A percentile compares a stretch with the other conserved stretches of the same genome.
phyloP scores from a whole-genome alignment of 2,329 filamentous ascomycete genomes.

The Aspergillus pseudotamarii region DNA sequence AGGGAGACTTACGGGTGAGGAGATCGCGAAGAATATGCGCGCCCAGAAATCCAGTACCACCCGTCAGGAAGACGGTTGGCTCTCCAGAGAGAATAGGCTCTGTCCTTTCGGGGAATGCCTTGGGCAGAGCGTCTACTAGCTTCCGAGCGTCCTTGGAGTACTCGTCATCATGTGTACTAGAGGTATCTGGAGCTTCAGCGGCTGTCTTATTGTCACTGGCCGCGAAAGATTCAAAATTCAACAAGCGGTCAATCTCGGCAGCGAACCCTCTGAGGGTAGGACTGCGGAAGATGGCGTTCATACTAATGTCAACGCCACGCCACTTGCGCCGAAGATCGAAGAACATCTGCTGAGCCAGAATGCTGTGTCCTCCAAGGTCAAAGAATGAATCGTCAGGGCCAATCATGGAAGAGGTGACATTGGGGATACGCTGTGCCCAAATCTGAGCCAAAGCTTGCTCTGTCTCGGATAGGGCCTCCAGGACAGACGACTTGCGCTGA shows the following conservation, averaged over 20 bases:
- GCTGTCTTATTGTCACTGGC: constrained; percentile 45
- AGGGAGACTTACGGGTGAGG: constrained; percentile 60
- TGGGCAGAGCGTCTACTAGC: constrained; percentile 53
- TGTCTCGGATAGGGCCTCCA: constrained; percentile 55
- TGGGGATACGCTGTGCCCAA: constrained; percentile 72
- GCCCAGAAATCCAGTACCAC: constrained; percentile 87
- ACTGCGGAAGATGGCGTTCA: constrained; percentile 70
- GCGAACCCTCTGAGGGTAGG: constrained; percentile 64
- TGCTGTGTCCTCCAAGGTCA: constrained; percentile 77
- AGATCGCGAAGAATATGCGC: constrained; percentile 78
- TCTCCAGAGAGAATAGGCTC: constrained; percentile 37
- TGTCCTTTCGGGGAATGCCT: constrained; percentile 38
- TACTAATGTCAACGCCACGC: constrained; percentile 66
- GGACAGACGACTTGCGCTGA: constrained; percentile 52
- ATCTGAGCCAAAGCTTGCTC: constrained; percentile 69
- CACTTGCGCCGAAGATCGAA: constrained; percentile 67
- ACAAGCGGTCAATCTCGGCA: constrained; percentile 55
- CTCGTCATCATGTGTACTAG: constrained; percentile 45
- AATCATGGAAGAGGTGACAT: constrained; percentile 69
- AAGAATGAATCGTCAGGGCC: constrained; percentile 70
- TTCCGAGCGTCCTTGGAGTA: constrained; percentile 57
- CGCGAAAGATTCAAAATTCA: constrained; percentile 52
- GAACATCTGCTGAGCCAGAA: constrained; percentile 79
- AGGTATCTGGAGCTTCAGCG: constrained; percentile 34
- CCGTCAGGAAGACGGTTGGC: constrained; percentile 77